Evolutionary conservation across 2,329 filamentous ascomycete genomes (phyloP).

Genomic region (Plenodomus tracheiphilus): DNA sequence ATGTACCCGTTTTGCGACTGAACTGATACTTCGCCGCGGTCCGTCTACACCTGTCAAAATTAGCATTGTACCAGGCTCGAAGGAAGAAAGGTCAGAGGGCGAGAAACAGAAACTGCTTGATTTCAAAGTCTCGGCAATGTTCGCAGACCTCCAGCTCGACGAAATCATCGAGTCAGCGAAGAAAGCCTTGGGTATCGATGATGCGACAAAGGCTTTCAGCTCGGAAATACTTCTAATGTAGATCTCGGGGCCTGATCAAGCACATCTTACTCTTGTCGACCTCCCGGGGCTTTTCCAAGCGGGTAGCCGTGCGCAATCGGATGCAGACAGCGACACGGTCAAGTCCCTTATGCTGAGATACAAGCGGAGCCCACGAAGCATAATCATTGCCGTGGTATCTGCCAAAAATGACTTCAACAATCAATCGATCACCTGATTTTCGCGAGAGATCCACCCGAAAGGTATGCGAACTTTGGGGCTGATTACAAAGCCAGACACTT

Average conservation of each 20-base stretch:
- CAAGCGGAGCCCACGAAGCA: constrained; percentile 60
- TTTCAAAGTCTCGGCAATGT: constrained; percentile 5
- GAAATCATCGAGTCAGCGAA: constrained; percentile 53
- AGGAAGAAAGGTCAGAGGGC: constrained; percentile 2
- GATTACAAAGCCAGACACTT: constrained; percentile 59
- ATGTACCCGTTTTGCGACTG: constrained; percentile 65
- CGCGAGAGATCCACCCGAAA: constrained; percentile 52
- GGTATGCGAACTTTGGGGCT: constrained; percentile 57
- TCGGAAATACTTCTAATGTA: constrained; percentile 31
- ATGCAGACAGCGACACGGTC: constrained; percentile 39
- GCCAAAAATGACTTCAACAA: constrained; percentile 55
- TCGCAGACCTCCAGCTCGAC: constrained; percentile 9
- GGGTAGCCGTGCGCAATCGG: constrained; percentile 31
- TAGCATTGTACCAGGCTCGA: constrained; percentile 41
- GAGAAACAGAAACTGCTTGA: constrained; percentile 8
- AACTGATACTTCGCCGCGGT: constrained; percentile 57
- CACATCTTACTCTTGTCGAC: constrained; percentile 37
- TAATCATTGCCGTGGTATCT: constrained; percentile 57
- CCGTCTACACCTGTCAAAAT: constrained; percentile 45
- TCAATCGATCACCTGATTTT: constrained; percentile 59
- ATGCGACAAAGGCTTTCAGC: constrained; percentile 17
- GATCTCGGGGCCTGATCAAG: constrained; percentile 21
- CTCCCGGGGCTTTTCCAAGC: constrained; percentile 47
- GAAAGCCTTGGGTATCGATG: constrained; percentile 51
- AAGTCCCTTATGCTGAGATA: constrained; percentile 53